phyloP scores from a whole-genome alignment of 495 filamentous ascomycete genomes.

The Margaritispora aquatica region DNA sequence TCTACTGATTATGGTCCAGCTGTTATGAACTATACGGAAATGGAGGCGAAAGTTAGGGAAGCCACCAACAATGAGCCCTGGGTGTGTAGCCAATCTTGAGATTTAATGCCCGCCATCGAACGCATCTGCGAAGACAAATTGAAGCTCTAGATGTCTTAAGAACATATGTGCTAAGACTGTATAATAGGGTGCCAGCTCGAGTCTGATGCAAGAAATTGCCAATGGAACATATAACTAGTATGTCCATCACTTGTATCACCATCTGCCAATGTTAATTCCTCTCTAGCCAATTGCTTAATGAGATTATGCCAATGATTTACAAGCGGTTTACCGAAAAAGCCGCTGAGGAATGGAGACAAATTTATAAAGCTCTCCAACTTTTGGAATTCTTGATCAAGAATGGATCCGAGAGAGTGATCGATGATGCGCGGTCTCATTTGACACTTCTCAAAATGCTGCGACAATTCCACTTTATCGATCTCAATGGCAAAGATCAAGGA shows the following conservation, averaged over 20 bases:
- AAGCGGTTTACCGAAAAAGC: slow-evolving; percentile 98
- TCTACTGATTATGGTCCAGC: slow-evolving; percentile 44
- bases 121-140: neutral
- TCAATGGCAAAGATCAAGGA: slow-evolving; percentile 96
- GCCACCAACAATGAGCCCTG: slow-evolving; percentile 98
- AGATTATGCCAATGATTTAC: slow-evolving; percentile 99
- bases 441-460: slow-evolving; percentile 96
- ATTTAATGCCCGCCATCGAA: neutral
- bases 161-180: slow-evolving; percentile 3
- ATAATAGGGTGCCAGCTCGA: slow-evolving; percentile 21
- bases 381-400: slow-evolving; percentile 98
- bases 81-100: slow-evolving; percentile 28
- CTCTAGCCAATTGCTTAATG: slow-evolving; percentile 85
- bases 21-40: slow-evolving; percentile 99
- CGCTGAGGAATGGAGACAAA: slow-evolving; percentile 98
- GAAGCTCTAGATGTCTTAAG: neutral
- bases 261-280: slow-evolving; percentile 1
- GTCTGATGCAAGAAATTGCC: slow-evolving; percentile 84
- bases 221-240: slow-evolving; percentile 98
- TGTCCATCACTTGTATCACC: slow-evolving; percentile 29
- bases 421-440: slow-evolving; percentile 92
- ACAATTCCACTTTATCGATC: slow-evolving; percentile 96
- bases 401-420: slow-evolving; percentile 94
- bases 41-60: slow-evolving; percentile 98
- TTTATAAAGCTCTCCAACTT: slow-evolving; percentile 95